A percentile compares a stretch with the other conserved stretches of the same genome.
phyloP scores from a whole-genome alignment of 2,329 filamentous ascomycete genomes.

The Diplodia seriata region DNA sequence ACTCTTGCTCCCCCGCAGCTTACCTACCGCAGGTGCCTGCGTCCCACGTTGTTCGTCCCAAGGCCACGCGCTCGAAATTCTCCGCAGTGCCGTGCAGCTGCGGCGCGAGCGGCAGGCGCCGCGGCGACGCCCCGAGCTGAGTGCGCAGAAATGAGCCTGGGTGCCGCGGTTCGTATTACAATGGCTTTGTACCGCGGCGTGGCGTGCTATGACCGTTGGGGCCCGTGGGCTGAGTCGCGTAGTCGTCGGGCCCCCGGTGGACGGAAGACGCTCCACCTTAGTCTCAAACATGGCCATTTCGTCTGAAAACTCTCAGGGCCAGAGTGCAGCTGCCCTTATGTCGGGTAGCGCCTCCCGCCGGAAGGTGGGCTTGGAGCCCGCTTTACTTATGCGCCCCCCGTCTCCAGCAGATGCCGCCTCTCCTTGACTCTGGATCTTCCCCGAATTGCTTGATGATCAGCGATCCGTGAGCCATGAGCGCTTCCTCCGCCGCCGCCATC shows the following conservation, averaged over 20 bases:
- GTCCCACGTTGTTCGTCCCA: too few species aligned
- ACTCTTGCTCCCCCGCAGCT: background rate
- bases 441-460: constrained; percentile 1
- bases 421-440: constrained; percentile 6
- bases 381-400: constrained; percentile 14
- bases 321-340: constrained; percentile 4
- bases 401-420: background rate
- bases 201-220: background rate
- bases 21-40: too few species aligned
- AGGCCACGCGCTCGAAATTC: background rate
- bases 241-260: background rate
- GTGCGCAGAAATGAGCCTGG: background rate
- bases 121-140: background rate
- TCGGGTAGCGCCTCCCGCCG: background rate
- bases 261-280: constrained; percentile 11
- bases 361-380: background rate
- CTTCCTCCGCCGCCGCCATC: background rate
- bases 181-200: background rate
- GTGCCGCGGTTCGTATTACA: background rate
- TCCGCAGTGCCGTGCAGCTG: background rate
- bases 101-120: background rate
- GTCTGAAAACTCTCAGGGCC: constrained; percentile 6
- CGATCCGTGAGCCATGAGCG: constrained; percentile 20
- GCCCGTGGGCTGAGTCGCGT: constrained; percentile 15
- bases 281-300: constrained; percentile 7